Evolutionary conservation across 192 early-diverging fungal genomes (phyloP).

Genomic region (Coemansia erecta): DNA sequence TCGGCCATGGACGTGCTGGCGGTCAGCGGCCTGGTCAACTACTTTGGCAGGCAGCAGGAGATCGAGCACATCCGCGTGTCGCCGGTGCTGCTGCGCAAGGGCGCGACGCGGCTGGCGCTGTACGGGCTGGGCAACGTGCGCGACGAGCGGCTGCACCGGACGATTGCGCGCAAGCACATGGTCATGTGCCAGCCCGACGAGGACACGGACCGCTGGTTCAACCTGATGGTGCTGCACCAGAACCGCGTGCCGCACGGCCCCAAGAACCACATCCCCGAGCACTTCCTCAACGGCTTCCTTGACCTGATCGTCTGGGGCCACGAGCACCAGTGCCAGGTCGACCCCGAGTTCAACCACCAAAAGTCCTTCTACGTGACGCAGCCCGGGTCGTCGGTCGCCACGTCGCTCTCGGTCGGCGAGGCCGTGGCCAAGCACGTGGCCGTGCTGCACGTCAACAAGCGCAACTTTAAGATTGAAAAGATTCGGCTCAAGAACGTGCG

Average conservation of each 20-base stretch:
- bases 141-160: constrained; percentile 83
- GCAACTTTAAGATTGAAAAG: constrained; percentile 71
- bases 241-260: constrained; percentile 81
- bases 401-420: constrained; percentile 83
- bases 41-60: constrained; percentile 77
- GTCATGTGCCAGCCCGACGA: constrained; percentile 69
- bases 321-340: constrained; percentile 91
- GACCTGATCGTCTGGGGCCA: constrained; percentile 93
- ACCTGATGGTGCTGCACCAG: constrained; percentile 89
- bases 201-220: constrained; percentile 77
- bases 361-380: constrained; percentile 79
- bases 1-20: constrained; percentile 82
- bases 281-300: constrained; percentile 77
- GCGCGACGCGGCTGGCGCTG: constrained; percentile 69
- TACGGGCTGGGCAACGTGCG: constrained; percentile 92
- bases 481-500: constrained; percentile 77
- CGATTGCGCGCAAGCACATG: constrained; percentile 69
- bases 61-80: constrained; percentile 76
- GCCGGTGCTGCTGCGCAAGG: constrained; percentile 83
- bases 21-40: constrained; percentile 82
- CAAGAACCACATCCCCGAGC: constrained; percentile 85
- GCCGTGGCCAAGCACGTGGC: constrained; percentile 64
- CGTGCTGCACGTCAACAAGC: constrained; percentile 61
- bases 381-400: constrained; percentile 91
- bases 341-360: constrained; percentile 65